These are phyloP conservation scores for Anthracocystis panici-leucophaei DNA, from an alignment of 1,284 basidiomycete genomes.

Conservation along the genomic window DNA sequence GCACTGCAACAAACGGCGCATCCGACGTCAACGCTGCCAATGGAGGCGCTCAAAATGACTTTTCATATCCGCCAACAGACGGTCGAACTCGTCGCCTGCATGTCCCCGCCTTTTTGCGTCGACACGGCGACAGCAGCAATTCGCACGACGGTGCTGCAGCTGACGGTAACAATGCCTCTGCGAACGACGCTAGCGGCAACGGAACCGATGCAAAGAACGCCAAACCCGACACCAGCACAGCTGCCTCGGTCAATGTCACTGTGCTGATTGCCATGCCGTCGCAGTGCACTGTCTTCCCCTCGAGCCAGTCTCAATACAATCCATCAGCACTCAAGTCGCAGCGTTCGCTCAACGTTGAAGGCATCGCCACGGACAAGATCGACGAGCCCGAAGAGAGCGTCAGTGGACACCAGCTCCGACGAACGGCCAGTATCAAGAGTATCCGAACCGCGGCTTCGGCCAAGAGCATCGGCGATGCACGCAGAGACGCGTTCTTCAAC, in stretches of 20 bases:
- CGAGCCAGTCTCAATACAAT: conserved; percentile 15
- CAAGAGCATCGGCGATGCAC: conserved; percentile 57
- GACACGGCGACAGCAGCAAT: conserved; percentile 18
- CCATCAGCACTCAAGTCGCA: conserved; percentile 26
- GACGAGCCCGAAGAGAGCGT: conserved; percentile 52
- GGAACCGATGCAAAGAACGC: conserved; percentile 11
- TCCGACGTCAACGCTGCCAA: conserved; percentile 6
- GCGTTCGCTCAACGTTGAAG: conserved; percentile 29
- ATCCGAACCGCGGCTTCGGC: conserved; percentile 48
- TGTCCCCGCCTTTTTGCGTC: conserved; percentile 46
- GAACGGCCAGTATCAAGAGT: conserved; percentile 58
- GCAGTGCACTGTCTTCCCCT: conserved; percentile 57
- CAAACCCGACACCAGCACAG: conserved; percentile 24
- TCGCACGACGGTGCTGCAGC: conserved; percentile 14
- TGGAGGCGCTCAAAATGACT: conserved; percentile 13
- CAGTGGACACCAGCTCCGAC: conserved; percentile 27
- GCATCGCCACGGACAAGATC: conserved; percentile 28
- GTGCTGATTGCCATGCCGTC: conserved; percentile 65
- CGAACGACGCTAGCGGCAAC: conserved; percentile 12
- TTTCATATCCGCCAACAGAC: conserved; percentile 29
- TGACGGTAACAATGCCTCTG: neutral
- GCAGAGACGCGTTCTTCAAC: conserved; percentile 60
- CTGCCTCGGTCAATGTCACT: conserved; percentile 60
- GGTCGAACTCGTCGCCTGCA: conserved; percentile 36
- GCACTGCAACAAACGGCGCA: neutral